Evolutionary conservation across 139 green algal species (phyloP).

Genomic region (Tetraselmis striata): DNA sequence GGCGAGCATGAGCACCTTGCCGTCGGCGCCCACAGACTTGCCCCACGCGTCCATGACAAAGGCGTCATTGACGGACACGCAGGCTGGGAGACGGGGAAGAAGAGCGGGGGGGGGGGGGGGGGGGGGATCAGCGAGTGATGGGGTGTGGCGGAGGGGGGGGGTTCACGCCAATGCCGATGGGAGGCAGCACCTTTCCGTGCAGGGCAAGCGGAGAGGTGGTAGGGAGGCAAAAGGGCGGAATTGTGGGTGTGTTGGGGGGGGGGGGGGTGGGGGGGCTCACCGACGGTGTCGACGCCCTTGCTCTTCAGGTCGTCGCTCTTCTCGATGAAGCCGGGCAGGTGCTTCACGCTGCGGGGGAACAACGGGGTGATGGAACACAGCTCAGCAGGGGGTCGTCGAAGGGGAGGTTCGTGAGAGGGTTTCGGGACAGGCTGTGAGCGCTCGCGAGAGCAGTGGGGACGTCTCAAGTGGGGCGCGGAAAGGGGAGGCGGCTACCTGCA

Average conservation of each 20-base stretch:
- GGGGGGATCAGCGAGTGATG: too few species aligned
- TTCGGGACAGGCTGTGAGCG: too few species aligned
- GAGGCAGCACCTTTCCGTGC: too few species aligned
- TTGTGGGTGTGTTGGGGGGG: too few species aligned
- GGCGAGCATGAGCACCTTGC: constrained; percentile 92
- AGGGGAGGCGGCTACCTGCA: too few species aligned
- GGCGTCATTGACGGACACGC: constrained; percentile 92
- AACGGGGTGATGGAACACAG: background rate
- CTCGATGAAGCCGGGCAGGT: constrained; percentile 86
- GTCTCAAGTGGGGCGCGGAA: too few species aligned
- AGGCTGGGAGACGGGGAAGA: constrained; percentile 28
- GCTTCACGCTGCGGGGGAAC: constrained; percentile 57
- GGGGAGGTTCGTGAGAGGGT: too few species aligned
- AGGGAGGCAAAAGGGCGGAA: background rate
- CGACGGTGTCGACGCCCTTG: constrained; percentile 89
- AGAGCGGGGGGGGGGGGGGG: background rate
- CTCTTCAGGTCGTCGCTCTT: constrained; percentile 85
- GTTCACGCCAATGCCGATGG: too few species aligned
- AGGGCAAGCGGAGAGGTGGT: too few species aligned
- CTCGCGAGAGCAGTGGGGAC: too few species aligned
- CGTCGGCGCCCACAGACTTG: constrained; percentile 68
- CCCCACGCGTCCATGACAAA: constrained; percentile 97
- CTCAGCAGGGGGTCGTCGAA: too few species aligned
- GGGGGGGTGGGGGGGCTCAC: background rate
- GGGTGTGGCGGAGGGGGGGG: too few species aligned